Conservation (phyloP, 768 basidiomycete species). For the Tephrocybe sp. region DNA sequence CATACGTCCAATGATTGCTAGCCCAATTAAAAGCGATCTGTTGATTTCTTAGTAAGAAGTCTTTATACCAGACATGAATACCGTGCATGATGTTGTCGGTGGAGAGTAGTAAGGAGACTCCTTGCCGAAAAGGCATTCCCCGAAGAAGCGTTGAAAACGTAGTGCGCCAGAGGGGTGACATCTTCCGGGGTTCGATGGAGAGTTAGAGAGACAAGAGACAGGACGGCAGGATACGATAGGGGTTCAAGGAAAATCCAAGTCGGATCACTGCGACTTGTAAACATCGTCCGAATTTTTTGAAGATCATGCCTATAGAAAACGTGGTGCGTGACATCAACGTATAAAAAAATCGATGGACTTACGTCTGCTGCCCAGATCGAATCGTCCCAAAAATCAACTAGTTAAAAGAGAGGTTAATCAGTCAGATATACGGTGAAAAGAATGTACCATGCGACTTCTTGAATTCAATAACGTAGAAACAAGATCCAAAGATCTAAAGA, state of each 20-base stretch:
- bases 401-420: constrained; percentile 1
- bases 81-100: constrained; percentile 60
- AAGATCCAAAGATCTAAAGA: constrained; percentile 59
- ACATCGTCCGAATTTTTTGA: constrained; percentile 53
- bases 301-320: constrained; percentile 36
- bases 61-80: background rate
- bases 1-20: constrained; percentile 63
- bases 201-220: constrained; percentile 58
- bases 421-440: too few relatives aligned
- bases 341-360: constrained; percentile 14
- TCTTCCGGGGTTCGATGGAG: constrained; percentile 59
- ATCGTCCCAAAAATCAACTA: constrained; percentile 66
- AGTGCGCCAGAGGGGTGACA: constrained; percentile 47
- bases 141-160: constrained; percentile 54
- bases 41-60: background rate
- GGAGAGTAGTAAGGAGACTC: constrained; percentile 59
- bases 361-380: constrained; percentile 54
- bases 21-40: constrained; percentile 69
- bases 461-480: constrained; percentile 64
- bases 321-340: background rate
- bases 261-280: constrained; percentile 50
- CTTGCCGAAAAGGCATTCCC: constrained; percentile 73
- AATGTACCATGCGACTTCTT: constrained; percentile 57
- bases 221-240: constrained; percentile 52
- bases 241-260: constrained; percentile 71